These are phyloP conservation scores for Hypoxylon trugodes DNA, from an alignment of 495 filamentous ascomycete genomes.

Conservation along the genomic window DNA sequence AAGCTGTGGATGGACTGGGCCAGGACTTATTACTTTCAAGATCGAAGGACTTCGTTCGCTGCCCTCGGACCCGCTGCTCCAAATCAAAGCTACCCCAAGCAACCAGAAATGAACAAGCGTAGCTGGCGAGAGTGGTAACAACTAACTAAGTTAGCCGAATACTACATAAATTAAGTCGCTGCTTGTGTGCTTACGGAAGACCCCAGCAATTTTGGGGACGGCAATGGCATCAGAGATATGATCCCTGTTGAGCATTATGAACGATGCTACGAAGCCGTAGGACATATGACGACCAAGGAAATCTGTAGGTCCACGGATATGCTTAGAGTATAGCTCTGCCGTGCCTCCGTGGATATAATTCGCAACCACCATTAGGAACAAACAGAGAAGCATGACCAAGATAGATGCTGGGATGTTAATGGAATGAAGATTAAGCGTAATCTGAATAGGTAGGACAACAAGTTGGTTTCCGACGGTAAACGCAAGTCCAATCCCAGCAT, in stretches of 20 bases:
- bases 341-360: conserved; percentile 29
- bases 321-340: conserved; percentile 43
- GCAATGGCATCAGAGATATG: conserved; percentile 42
- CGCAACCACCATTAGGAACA: conserved; percentile 26
- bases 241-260: conserved; percentile 55
- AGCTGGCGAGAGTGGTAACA: conserved; percentile 31
- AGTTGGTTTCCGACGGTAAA: conserved; percentile 35
- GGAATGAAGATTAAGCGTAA: conserved; percentile 33
- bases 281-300: conserved; percentile 60
- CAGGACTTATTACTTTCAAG: conserved; percentile 38
- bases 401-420: conserved; percentile 43
- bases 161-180: neutral
- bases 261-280: conserved; percentile 56
- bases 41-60: conserved; percentile 15
- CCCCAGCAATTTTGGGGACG: conserved; percentile 48
- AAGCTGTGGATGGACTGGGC: conserved; percentile 42
- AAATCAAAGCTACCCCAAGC: conserved; percentile 31
- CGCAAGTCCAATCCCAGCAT: conserved; percentile 36
- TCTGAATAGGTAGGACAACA: conserved; percentile 37
- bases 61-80: conserved; percentile 30
- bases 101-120: conserved; percentile 26
- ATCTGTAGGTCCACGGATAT: conserved; percentile 49
- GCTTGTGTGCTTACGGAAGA: conserved; percentile 46
- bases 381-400: conserved; percentile 36
- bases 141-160: conserved; percentile 24